phyloP scores from a whole-genome alignment of 306 rosid genomes.

The Senna tora region DNA sequence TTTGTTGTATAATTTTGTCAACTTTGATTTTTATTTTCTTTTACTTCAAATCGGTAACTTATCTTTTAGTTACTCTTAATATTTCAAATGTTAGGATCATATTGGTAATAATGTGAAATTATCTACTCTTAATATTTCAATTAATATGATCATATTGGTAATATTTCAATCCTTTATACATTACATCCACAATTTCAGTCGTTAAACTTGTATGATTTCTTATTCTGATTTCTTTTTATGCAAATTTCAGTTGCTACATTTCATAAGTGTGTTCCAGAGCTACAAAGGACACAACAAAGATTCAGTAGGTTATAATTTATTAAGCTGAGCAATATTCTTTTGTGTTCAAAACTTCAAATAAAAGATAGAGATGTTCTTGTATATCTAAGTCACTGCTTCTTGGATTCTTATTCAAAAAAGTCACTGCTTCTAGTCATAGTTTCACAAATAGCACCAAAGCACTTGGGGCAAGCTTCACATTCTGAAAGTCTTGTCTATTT shows the following conservation, averaged over 20 bases:
- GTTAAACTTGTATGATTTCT: constrained; percentile 26
- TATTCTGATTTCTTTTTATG: constrained; percentile 1
- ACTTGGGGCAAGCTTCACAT: too few relatives aligned
- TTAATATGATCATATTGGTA: too few relatives aligned
- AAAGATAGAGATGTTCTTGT: background rate
- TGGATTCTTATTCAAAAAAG: too few relatives aligned
- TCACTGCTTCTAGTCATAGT: too few relatives aligned
- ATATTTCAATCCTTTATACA: constrained; percentile 3
- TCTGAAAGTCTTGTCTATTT: too few relatives aligned
- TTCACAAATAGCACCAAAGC: too few relatives aligned
- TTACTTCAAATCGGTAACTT: too few relatives aligned
- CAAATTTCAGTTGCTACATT: too few relatives aligned
- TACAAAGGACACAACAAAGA: background rate
- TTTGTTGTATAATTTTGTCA: background rate
- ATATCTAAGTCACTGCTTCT: background rate
- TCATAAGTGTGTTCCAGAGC: constrained; percentile 6
- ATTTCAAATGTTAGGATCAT: constrained; percentile 12
- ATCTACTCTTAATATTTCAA: too few relatives aligned
- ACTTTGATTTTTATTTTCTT: background rate
- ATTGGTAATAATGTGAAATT: background rate
- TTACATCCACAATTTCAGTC: background rate
- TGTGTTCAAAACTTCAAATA: background rate
- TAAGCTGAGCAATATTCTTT: background rate
- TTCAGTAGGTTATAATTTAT: constrained; percentile 12
- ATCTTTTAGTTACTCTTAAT: background rate